Evolutionary conservation across 306 rosid genomes (phyloP), one percentile per base, ranked within the genome.

Genomic region (Cucumis melo): DNA sequence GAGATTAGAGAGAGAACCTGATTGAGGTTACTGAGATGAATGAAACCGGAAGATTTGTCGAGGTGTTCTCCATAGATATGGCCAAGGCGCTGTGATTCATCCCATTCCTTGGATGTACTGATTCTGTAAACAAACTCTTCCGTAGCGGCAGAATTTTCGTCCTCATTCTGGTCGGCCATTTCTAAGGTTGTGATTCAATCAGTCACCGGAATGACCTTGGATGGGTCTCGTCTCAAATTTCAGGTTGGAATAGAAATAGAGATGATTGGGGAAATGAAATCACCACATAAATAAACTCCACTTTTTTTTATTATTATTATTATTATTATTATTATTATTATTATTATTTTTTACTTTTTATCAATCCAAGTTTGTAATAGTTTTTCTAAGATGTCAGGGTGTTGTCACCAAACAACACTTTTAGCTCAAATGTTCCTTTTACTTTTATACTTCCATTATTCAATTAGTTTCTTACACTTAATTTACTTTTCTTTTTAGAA

Each of bases 11-110:
- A 38, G 32, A n/a, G 16, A 60, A 93, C 97, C 93, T 93, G 98
- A 42, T 82, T 73, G 79, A 88, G 96, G 56, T 80, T 77, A 89
- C 97, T 91, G 60, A 93, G 96, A 84, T 93, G 98, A 79, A 93
- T 86, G 87, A 91, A 93, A 38, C 82, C 84, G 41, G 92, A 86
- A 65, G 84, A 77, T 73, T 82, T 90, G 77, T 93, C 98, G 76
- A 90, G 87, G 0, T 87, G 82, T 15, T 94, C 92, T 29, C 97
- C 93, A 62, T 63, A 84, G 78, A 2, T 42, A 38, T 84, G 87
- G 9, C 92, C 91, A 58, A 54, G 68, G 21, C 13, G 83, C 81
- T 86, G 94, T 83, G 88, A 77, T 82, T 78, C 87, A 44, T 86
- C 89, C 98, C 97, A 90, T 84, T 93, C 98, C 65, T 76, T 57